phyloP scores from a whole-genome alignment of 768 basidiomycete genomes.

The Trametes elegans region DNA sequence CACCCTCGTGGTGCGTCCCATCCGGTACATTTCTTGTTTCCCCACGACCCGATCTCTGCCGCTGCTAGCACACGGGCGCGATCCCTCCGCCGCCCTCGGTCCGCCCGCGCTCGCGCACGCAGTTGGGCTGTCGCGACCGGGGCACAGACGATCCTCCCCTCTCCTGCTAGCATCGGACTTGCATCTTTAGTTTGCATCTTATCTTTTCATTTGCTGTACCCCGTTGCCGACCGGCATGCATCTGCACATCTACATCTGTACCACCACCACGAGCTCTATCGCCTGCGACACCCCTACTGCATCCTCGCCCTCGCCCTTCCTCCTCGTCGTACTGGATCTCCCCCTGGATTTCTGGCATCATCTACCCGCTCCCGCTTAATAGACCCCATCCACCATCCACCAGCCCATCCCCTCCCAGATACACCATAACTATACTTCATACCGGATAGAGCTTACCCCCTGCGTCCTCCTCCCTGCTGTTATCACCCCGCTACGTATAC shows the following conservation, averaged over 20 bases:
- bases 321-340: background rate
- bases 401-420: background rate
- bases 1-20: too few species aligned
- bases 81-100: too few species aligned
- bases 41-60: background rate
- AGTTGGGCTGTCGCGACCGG: background rate
- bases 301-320: background rate
- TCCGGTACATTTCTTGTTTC: background rate
- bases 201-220: background rate
- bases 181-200: background rate
- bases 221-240: too few species aligned
- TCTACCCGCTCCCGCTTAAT: conserved; percentile 1
- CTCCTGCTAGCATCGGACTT: background rate
- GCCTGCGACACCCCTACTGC: conserved; percentile 9
- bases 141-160: background rate
- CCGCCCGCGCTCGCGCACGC: background rate
- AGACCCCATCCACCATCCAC: background rate
- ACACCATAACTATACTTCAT: background rate
- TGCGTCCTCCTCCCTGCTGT: conserved; percentile 5
- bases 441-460: conserved; percentile 13
- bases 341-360: background rate
- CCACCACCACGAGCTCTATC: conserved; percentile 5
- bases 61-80: too few species aligned
- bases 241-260: conserved; percentile 3
- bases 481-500: background rate